Percentiles rank a stretch among this genome's conserved stretches.
Evolutionary conservation across 306 rosid species (phyloP).

Genomic region (Dalbergia cochinchinensis): DNA sequence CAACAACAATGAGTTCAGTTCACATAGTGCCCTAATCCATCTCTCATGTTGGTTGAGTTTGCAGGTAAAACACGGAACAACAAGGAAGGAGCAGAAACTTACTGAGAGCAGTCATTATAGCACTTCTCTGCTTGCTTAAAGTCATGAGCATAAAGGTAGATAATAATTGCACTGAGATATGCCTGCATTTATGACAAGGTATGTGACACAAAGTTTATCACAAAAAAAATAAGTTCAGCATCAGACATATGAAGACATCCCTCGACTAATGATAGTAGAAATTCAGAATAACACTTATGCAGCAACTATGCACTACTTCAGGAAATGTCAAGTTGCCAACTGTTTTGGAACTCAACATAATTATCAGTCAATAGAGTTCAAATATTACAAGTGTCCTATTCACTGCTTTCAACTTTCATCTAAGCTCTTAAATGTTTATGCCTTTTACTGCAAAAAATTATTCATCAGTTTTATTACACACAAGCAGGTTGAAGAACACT

Average conservation of each 20-base stretch:
- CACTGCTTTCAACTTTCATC: background rate
- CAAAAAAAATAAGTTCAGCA: background rate
- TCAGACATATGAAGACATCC: slow-evolving; percentile 1
- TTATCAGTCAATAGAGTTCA: background rate
- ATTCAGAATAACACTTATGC: slow-evolving; percentile 11
- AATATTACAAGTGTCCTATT: background rate
- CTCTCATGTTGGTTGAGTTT: slow-evolving; percentile 17
- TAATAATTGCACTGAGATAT: slow-evolving; percentile 84
- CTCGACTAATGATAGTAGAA: background rate
- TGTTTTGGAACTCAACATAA: background rate
- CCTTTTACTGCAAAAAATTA: background rate
- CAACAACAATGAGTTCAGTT: slow-evolving; percentile 10
- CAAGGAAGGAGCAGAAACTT: slow-evolving; percentile 51
- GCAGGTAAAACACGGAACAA: slow-evolving; percentile 12
- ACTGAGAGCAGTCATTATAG: slow-evolving; percentile 94
- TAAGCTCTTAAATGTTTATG: background rate
- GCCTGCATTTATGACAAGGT: slow-evolving; percentile 67
- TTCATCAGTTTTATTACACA: no score
- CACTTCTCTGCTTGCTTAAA: slow-evolving; percentile 93
- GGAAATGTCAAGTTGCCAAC: slow-evolving; percentile 26
- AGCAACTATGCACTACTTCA: background rate
- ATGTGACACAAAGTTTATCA: slow-evolving; percentile 29
- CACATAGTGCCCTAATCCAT: slow-evolving; percentile 19
- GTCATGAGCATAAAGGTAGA: slow-evolving; percentile 87
- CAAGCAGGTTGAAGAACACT: background rate